Evolutionary conservation across 2,329 filamentous ascomycete species (phyloP), one percentile per base, ranked within the genome.

Genomic region (Cladosporium sp.): DNA sequence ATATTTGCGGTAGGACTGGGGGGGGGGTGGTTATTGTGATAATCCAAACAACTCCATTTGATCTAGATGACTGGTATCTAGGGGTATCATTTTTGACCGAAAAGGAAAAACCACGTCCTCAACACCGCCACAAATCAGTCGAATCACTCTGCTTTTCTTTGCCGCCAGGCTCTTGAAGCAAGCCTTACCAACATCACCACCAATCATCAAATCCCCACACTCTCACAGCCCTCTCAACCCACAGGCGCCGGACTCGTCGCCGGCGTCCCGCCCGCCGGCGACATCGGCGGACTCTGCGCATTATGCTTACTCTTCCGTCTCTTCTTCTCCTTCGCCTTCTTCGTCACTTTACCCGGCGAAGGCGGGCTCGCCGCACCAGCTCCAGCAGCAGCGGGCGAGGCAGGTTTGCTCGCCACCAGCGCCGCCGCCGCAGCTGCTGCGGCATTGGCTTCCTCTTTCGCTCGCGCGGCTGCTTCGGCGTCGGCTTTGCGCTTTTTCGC

Each of bases 401-500:
- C 22, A 19, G 40, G 48, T 7, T 50, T 50, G 40, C 42, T 50
- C 13, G 36, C 48, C 12, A 20, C 39, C 19, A 17, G 20, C 15
- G 60, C 57, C 43, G 60, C 54, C 1, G 62, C 65, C 50, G 65
- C 65, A 32, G 66, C 36, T 27, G 39, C 40, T 2, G 24, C 42
- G 3, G 24, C 24, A 6, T 37, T 9, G 20, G 20, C 20, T 30
- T 29, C n/a, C 30, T 43, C 41, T 43, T 43, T 29, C 6, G 43
- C 43, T 11, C n/a, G 13, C 11, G 60, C 57, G 39, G 59, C 54
- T 13, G 55, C 55, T 17, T 58, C 58, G 40, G 65, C 61, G 24
- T 67, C 66, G 17, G 63, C 65, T 51, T 70, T 65, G 2, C 68
- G 68, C 38, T 72, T 72, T 53, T 71, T 69, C 7, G 76, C 64